Evolutionary conservation across 2,329 filamentous ascomycete genomes (phyloP).

Genomic region (Pseudogymnoascus sp.): DNA sequence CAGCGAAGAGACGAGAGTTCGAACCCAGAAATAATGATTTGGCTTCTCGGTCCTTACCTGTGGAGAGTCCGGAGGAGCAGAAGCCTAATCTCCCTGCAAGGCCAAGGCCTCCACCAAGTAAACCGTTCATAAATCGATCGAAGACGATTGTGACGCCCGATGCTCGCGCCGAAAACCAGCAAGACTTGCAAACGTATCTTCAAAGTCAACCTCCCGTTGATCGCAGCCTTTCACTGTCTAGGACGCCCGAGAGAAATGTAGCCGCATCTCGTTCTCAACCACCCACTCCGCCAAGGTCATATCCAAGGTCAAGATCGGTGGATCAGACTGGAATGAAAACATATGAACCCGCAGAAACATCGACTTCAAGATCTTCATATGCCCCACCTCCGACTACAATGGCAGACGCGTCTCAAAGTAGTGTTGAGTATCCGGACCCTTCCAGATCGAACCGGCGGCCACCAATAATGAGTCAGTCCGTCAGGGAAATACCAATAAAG

Average conservation of each 20-base stretch:
- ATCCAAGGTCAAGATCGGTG: constrained; percentile 45
- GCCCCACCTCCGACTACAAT: not conserved
- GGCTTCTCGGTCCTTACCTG: not conserved
- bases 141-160: not conserved
- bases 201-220: constrained; percentile 8
- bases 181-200: not conserved
- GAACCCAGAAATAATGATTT: not conserved
- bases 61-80: not conserved
- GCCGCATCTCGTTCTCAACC: constrained; percentile 41
- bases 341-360: not conserved
- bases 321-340: constrained; percentile 29
- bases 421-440: constrained; percentile 67
- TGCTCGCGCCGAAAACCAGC: not conserved
- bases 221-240: constrained; percentile 15
- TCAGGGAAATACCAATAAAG: constrained; percentile 64
- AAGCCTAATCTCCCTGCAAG: not conserved
- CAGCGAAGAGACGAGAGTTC: not conserved
- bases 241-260: constrained; percentile 37
- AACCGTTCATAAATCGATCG: not conserved
- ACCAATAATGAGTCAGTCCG: constrained; percentile 44
- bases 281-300: constrained; percentile 37
- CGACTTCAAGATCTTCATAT: not conserved
- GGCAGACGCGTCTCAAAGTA: not conserved
- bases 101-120: not conserved
- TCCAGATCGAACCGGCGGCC: constrained; percentile 78